Base-by-base conservation (phyloP, 768 basidiomycete species). In the Calocybe indica region DNA sequence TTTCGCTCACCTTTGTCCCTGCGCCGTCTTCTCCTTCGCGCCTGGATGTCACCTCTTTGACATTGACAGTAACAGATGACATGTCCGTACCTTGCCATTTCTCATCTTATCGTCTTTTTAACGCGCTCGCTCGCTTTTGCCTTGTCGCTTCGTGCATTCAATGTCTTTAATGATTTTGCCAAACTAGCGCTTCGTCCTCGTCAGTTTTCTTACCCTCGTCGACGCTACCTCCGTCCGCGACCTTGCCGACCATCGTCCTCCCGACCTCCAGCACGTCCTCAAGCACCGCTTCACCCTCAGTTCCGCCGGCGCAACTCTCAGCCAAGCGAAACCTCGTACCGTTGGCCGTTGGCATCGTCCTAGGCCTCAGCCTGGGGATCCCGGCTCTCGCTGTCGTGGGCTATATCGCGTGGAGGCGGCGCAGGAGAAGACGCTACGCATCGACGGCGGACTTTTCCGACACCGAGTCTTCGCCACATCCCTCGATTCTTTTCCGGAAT, bases 1-100 rank as follows among this genome's bases (percentile, higher is more conserved):
- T 81, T 0, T 64, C 67, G 6, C 50, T 80, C 48, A 74, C 71
- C 1, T 74, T 67, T 50, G 42, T 71, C 6, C 60, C 59, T 10
- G 58, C 44, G 5, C 40, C 54, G 14, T 40, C 46, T 22, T 40
- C 47, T 30, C 55, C 59, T 33, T 49, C 69, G 6, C 63, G 58
- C 41, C 60, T 76, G 36, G 71, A 72, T 47, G 60, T 77, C 28
- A 63, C 63, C 22, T 56, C 52, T 6, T 64, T 77, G 14, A 59
- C 57, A 1, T 55, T 76, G 47, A 62, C 62, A 7, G 73, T 74
- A 6, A 41, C 63, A 3, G 64, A 68, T 41, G 54, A 62, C 29
- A 63, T 64, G 74, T 76, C 60, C 31, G 66, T 54, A 33, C 6
- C 34, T 22, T 22, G 22, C 4, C 22, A 22, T 22, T 22, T 22